A percentile compares a stretch with the other conserved stretches of the same genome.
Conservation (phyloP, 2,329 filamentous ascomycete species). For the Venturia nashicola region DNA sequence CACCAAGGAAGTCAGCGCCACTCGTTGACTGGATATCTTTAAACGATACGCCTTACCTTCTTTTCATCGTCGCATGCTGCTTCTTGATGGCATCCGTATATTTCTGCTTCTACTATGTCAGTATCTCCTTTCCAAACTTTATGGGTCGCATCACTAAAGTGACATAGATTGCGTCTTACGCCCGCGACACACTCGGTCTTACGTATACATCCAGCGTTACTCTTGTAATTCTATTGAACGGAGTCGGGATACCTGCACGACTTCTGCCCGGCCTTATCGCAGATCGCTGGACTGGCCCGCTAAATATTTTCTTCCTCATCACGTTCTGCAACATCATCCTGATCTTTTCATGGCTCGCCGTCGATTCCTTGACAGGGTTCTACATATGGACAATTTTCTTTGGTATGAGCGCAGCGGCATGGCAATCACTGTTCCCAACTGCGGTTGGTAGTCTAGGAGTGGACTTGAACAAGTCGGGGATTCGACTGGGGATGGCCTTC, state of each 20-base stretch:
- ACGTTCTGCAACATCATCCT: constrained; percentile 30
- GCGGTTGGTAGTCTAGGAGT: constrained; percentile 43
- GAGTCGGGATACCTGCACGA: constrained; percentile 45
- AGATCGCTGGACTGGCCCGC: constrained; percentile 42
- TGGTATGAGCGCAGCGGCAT: constrained; percentile 49
- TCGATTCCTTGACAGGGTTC: constrained; percentile 36
- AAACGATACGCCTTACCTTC: constrained; percentile 40
- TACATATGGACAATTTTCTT: constrained; percentile 53
- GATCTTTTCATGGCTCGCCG: constrained; percentile 46
- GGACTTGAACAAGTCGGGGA: constrained; percentile 40
- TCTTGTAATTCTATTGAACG: constrained; percentile 54
- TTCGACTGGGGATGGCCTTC: constrained; percentile 46
- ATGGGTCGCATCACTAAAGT: constrained; percentile 13
- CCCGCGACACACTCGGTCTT: constrained; percentile 26
- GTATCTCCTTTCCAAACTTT: constrained; percentile 19
- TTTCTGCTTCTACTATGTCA: constrained; percentile 48
- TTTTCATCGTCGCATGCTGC: constrained; percentile 35
- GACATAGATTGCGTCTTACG: constrained; percentile 30
- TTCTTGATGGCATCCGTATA: constrained; percentile 40
- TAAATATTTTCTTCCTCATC: constrained; percentile 49
- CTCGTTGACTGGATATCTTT: constrained; percentile 47
- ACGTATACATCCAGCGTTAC: constrained; percentile 39
- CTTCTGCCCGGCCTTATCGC: constrained; percentile 46
- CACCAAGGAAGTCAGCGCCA: constrained; percentile 36
- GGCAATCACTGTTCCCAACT: constrained; percentile 56